Base-by-base conservation (phyloP, 1,284 basidiomycete genomes). In the Sporisorium sorghi region DNA sequence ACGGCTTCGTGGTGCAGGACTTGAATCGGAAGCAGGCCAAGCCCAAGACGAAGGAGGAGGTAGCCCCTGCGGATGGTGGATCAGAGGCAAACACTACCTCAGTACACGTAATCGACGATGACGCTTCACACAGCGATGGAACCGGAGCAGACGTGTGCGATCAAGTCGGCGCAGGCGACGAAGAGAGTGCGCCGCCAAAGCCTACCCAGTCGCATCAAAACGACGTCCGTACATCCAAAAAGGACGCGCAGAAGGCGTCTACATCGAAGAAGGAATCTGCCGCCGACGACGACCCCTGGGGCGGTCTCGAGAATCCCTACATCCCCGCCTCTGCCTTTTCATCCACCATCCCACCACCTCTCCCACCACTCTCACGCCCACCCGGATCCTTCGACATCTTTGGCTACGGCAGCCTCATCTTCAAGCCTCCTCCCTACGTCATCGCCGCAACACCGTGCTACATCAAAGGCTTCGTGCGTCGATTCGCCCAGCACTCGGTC, bases 401-500 rank as follows among this genome's bases (percentile, higher is more conserved):
- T 65, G 81, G 80, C 37, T 84, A 83, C 47, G 82, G 82, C 24
- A 74, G 70, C 19, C 73, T 84, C 42, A 82, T 84, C 53, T 84
- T 83, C 72, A 83, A 83, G 61, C 83, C 83, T 1, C 83, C 83
- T 10, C 83, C 83, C 2, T 80, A 84, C 61, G 77, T 78, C 30
- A 80, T 83, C 17, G 72, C 74, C 8, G 70, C 78, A 15, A 82
- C 80, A 21, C 88, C 92, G 0, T 93, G 93, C 24, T 95, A 90
- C 81, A 86, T 95, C 76, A 93, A 92, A 84, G 92, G 92, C 30
- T 93, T 92, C 72, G 91, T 93, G 0, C 89, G 93, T 3, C 87
- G 93, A 30, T 95, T 95, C 79, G 92, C 93, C 0, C 93, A 94
- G 85, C 88, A 89, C 82, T 93, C 92, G 54, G 91, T 92, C 85